phyloP scores from a whole-genome alignment of 768 basidiomycete genomes.

The Fomitopsis serialis region DNA sequence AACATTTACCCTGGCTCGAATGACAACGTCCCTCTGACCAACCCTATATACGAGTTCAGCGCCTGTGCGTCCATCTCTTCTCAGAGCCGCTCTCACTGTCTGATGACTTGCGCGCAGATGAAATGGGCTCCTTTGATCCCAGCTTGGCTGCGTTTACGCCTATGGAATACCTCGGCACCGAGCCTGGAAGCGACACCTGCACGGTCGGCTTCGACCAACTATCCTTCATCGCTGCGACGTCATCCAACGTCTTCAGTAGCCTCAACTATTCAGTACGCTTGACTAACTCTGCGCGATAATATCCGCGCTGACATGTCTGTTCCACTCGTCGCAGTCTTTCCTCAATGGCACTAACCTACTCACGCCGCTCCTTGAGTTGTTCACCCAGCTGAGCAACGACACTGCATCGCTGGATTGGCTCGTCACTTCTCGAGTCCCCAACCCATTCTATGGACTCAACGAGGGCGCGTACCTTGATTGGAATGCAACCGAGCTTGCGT shows the following conservation, averaged over 20 bases:
- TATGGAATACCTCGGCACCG: conserved; percentile 48
- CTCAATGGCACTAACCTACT: conserved; percentile 15
- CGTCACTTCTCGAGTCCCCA: conserved; percentile 13
- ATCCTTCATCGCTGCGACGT: conserved; percentile 71
- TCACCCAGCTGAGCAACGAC: neutral
- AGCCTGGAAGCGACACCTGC: conserved; percentile 55
- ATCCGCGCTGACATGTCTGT: neutral
- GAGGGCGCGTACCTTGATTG: conserved; percentile 47
- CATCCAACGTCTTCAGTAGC: conserved; percentile 68
- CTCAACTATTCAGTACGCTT: conserved; percentile 16
- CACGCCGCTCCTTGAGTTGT: conserved; percentile 34
- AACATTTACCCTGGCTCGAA: conserved; percentile 43
- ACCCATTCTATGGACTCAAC: conserved; percentile 49
- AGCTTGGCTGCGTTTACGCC: conserved; percentile 63
- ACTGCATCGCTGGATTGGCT: conserved; percentile 3
- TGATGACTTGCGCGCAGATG: conserved; percentile 34
- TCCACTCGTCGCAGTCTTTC: neutral
- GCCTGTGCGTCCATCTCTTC: conserved; percentile 6
- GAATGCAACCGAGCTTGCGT: conserved; percentile 44
- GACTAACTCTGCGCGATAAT: too few relatives aligned
- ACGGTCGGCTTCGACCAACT: conserved; percentile 72
- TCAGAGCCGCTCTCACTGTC: neutral
- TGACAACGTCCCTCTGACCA: conserved; percentile 33
- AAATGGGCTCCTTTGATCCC: conserved; percentile 74
- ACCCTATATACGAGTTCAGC: conserved; percentile 28